These are phyloP conservation scores for Talaromyces adpressus DNA, from an alignment of 495 filamentous ascomycete species.

Conservation along the genomic window DNA sequence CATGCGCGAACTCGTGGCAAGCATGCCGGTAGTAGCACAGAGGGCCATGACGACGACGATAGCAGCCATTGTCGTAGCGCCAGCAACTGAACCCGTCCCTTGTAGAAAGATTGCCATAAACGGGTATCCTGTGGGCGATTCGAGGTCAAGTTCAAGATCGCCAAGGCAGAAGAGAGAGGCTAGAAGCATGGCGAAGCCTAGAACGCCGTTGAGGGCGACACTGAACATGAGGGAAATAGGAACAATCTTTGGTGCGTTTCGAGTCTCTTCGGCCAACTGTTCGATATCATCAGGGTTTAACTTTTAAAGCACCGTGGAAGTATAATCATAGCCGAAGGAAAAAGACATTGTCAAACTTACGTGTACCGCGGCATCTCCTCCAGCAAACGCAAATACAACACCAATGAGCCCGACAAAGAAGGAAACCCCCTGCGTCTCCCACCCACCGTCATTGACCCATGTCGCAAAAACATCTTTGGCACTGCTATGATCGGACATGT, in stretches of 20 bases:
- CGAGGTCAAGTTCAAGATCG: conserved; percentile 34
- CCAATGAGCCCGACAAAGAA: conserved; percentile 50
- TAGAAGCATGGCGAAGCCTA: conserved; percentile 45
- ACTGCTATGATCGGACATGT: conserved; percentile 39
- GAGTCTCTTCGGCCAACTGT: conserved; percentile 44
- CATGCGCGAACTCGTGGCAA: conserved; percentile 51
- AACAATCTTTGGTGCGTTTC: conserved; percentile 36
- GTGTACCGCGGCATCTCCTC: conserved; percentile 1
- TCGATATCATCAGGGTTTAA: conserved; percentile 10
- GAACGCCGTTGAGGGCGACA: conserved; percentile 37
- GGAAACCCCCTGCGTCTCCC: conserved; percentile 44
- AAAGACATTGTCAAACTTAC: neutral
- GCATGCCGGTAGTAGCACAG: conserved; percentile 44
- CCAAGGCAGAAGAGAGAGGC: conserved; percentile 45
- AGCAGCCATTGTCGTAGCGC: conserved; percentile 41
- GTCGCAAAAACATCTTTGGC: conserved; percentile 43
- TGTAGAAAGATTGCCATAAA: conserved; percentile 50
- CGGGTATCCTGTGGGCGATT: conserved; percentile 35
- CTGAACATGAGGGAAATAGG: conserved; percentile 41
- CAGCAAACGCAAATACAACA: conserved; percentile 10
- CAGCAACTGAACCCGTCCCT: conserved; percentile 35
- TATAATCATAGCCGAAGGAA: neutral
- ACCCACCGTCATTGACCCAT: conserved; percentile 47
- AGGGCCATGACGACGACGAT: conserved; percentile 43
- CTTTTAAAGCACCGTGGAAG: neutral